phyloP scores from a whole-genome alignment of 106 monocot genomes.

The Platanthera zijinensis region DNA sequence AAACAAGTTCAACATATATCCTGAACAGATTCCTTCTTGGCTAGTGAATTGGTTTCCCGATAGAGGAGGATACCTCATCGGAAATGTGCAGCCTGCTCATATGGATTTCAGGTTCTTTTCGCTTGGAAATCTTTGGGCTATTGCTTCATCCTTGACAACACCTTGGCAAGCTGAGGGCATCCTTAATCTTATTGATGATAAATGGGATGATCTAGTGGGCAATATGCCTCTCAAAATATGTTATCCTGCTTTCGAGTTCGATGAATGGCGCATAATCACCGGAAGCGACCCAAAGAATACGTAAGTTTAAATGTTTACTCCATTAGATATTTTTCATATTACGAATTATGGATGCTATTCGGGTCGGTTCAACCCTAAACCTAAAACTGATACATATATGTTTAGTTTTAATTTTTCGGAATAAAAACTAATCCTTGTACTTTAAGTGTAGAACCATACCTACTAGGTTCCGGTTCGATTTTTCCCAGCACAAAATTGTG shows the following conservation, averaged over 20 bases:
- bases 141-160: conserved; percentile 74
- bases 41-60: conserved; percentile 88
- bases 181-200: conserved; percentile 82
- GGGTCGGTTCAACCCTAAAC: too few relatives aligned
- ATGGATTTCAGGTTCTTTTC: conserved; percentile 98
- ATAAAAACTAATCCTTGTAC: too few relatives aligned
- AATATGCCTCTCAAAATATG: conserved; percentile 94
- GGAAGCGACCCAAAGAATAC: conserved; percentile 97
- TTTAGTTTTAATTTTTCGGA: too few relatives aligned
- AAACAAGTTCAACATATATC: conserved; percentile 87
- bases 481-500: too few relatives aligned
- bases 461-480: too few relatives aligned
- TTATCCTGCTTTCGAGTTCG: conserved; percentile 75
- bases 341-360: too few relatives aligned
- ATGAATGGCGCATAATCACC: conserved; percentile 90
- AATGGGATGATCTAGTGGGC: conserved; percentile 84
- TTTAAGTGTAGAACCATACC: too few relatives aligned
- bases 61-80: conserved; percentile 80
- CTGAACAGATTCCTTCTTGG: conserved; percentile 83
- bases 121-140: conserved; percentile 88
- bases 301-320: conserved; percentile 33
- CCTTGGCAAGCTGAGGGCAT: conserved; percentile 82
- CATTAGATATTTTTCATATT: not conserved
- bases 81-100: conserved; percentile 89
- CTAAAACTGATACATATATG: too few relatives aligned